These are phyloP conservation scores for Calonectria pteridis DNA, from an alignment of 2,329 filamentous ascomycete genomes.

Conservation along the genomic window DNA sequence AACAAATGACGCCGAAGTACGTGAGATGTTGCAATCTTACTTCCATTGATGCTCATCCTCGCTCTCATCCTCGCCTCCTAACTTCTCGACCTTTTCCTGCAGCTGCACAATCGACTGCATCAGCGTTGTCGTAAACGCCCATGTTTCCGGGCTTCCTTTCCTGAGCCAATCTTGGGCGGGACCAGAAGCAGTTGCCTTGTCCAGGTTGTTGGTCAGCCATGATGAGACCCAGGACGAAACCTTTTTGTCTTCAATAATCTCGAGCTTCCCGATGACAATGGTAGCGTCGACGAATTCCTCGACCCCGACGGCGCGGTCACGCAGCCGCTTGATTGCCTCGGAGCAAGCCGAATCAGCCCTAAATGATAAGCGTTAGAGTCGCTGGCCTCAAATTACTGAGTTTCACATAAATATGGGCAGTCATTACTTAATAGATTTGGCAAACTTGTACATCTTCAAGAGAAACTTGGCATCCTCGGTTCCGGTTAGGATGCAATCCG, in stretches of 20 bases:
- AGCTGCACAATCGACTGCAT: background rate
- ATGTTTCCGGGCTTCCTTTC: background rate
- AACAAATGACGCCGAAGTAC: background rate
- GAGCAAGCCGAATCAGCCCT: background rate
- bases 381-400: background rate
- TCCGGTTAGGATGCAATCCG: background rate
- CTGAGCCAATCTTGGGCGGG: background rate
- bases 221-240: background rate
- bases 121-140: background rate
- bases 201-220: background rate
- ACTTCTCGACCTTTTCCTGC: background rate
- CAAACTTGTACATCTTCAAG: slow-evolving; percentile 2
- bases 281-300: background rate
- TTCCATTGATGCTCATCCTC: background rate
- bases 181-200: background rate
- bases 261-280: background rate
- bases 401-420: background rate
- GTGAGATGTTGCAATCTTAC: background rate
- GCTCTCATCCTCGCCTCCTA: background rate
- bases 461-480: background rate
- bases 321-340: background rate
- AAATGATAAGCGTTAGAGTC: background rate
- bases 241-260: background rate
- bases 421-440: background rate
- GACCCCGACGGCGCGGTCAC: background rate